A percentile compares a stretch with the other conserved stretches of the same genome.
phyloP scores from a whole-genome alignment of 2,329 filamentous ascomycete genomes.

The Didymella keratinophila region DNA sequence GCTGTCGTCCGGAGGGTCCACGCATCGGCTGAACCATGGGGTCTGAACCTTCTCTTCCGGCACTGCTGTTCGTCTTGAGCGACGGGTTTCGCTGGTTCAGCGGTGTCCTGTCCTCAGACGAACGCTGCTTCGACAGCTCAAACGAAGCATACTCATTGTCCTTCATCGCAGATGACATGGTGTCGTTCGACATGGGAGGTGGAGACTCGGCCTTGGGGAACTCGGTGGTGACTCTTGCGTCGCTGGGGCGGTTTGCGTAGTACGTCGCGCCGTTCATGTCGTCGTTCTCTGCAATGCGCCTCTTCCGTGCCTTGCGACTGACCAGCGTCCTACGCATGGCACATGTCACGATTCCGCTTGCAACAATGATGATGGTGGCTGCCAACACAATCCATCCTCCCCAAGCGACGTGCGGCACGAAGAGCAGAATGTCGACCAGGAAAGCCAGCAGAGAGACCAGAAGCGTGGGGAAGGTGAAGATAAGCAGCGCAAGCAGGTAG shows the following conservation, averaged over 20 bases:
- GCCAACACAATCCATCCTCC: slow-evolving; percentile 92
- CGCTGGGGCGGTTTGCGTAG: slow-evolving; percentile 63
- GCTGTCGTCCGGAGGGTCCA: slow-evolving; percentile 50
- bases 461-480: slow-evolving; percentile 85
- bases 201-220: slow-evolving; percentile 62
- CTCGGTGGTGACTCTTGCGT: slow-evolving; percentile 46
- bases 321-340: slow-evolving; percentile 94
- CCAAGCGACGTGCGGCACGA: slow-evolving; percentile 93
- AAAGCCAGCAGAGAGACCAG: slow-evolving; percentile 86
- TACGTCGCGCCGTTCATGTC: slow-evolving; percentile 97
- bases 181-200: slow-evolving; percentile 60
- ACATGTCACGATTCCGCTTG: slow-evolving; percentile 85
- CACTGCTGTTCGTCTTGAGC: slow-evolving; percentile 62
- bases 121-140: slow-evolving; percentile 67
- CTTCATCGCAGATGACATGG: slow-evolving; percentile 64
- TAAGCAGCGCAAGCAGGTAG: slow-evolving; percentile 84
- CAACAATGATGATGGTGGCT: slow-evolving; percentile 83
- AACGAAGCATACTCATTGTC: slow-evolving; percentile 68
- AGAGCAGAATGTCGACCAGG: slow-evolving; percentile 90
- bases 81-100: slow-evolving; percentile 71
- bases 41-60: slow-evolving; percentile 53
- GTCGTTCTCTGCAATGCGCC: slow-evolving; percentile 88
- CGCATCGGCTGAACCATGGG: slow-evolving; percentile 45
- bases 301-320: slow-evolving; percentile 90
- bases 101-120: slow-evolving; percentile 72